Evolutionary conservation across 495 filamentous ascomycete species (phyloP).

Genomic region (Trichoderma reesei): DNA sequence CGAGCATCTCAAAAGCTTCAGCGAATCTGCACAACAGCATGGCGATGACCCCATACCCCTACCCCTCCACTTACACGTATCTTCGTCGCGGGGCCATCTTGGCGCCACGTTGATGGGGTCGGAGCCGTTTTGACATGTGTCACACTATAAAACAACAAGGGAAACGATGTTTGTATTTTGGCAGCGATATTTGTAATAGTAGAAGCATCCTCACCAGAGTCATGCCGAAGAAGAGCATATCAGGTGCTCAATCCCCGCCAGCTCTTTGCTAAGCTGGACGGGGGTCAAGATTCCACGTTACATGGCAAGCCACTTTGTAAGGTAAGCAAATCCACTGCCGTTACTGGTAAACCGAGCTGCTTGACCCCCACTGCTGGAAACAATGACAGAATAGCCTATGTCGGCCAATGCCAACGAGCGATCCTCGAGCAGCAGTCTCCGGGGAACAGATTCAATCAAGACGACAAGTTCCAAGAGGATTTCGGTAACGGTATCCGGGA

Average conservation of each 20-base stretch:
- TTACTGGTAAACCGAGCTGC: not conserved
- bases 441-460: not conserved
- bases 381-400: not conserved
- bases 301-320: not conserved
- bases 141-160: too few relatives aligned
- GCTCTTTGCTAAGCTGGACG: not conserved
- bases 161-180: too few relatives aligned
- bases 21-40: too few relatives aligned
- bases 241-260: not conserved
- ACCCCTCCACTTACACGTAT: too few relatives aligned
- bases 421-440: not conserved
- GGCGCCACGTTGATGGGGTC: too few relatives aligned
- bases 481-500: not conserved
- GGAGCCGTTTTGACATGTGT: too few relatives aligned
- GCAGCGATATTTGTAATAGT: too few relatives aligned
- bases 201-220: too few relatives aligned
- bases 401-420: not conserved
- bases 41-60: too few relatives aligned
- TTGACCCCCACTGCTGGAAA: not conserved
- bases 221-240: not conserved
- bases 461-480: not conserved
- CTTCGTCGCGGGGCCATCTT: too few relatives aligned
- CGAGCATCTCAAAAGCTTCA: too few relatives aligned
- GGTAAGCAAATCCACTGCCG: not conserved
- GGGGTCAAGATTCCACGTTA: constrained; percentile 6